Evolutionary conservation across 257 asterid genomes (phyloP), one percentile per base, ranked within the genome.

Genomic region (Marsdenia floribunda): DNA sequence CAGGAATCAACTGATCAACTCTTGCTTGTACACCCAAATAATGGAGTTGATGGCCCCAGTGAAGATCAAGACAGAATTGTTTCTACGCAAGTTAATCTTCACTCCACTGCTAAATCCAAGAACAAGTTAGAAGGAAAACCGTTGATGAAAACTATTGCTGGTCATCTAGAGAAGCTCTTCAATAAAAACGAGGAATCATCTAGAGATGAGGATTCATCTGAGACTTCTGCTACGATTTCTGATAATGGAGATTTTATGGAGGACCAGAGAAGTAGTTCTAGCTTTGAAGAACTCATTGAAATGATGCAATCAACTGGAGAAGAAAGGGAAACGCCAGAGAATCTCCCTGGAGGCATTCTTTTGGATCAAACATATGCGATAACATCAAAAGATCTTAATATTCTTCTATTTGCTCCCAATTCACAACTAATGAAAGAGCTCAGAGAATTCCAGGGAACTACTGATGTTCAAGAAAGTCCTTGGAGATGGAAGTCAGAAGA

Each of bases 341-440:
- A 88, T 81, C 88, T 91, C 3, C 88, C 57, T 6, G 96, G 97
- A 4, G 98, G 98, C 29, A 70, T 89, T 80, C 90, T 93, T 78
- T 71, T 93, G 4, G 92, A 93, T 81, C 89, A 90, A 64, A 86
- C 83, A 21, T 93, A 85, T 50, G 80, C 69, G 37, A 84, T 81
- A 1, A 24, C 85, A 0, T 76, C 97, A 6, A 80, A 84, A 82
- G 92, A 86, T 77, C 91, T 93, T 9, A 91, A 91, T 79, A 78
- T 24, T 80, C 81, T 82, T 72, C 77, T 93, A 55, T 93, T 91
- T 59, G 88, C 83, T 72, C 95, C 97, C 10, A 69, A 82, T 73
- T 91, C 98, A 1, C 90, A 89, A 63, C 87, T 93, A 71, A 68
- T 54, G 73, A 86, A 74, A 33, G 83, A 81, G 49, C 79, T 90